These are phyloP conservation scores for Neurospora tetrasperma DNA, from an alignment of 495 filamentous ascomycete species.

Conservation along the genomic window DNA sequence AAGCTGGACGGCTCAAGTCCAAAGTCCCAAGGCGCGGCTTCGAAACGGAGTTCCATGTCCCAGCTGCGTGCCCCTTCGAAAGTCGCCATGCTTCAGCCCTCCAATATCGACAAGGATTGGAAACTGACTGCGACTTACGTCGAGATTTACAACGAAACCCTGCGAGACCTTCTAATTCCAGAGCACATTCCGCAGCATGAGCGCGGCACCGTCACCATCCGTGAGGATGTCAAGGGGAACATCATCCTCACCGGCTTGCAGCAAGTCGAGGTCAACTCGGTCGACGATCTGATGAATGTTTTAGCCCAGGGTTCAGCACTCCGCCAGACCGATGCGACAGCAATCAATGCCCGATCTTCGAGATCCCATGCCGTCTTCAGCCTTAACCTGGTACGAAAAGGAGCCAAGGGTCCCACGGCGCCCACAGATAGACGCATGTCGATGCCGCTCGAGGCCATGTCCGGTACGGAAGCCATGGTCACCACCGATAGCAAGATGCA, in stretches of 20 bases:
- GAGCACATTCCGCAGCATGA: slow-evolving; percentile 61
- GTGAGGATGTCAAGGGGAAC: slow-evolving; percentile 90
- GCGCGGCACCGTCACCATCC: slow-evolving; percentile 67
- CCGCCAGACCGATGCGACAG: slow-evolving; percentile 96
- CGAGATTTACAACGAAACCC: slow-evolving; percentile 97
- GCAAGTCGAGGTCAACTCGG: slow-evolving; percentile 81
- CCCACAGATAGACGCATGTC: slow-evolving; percentile 77
- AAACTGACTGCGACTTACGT: slow-evolving; percentile 93
- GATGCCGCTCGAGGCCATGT: slow-evolving; percentile 73
- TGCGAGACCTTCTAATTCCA: slow-evolving; percentile 81
- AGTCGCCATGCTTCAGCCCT: slow-evolving; percentile 51
- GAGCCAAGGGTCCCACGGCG: slow-evolving; percentile 46
- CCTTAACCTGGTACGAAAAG: slow-evolving; percentile 84
- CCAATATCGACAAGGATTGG: slow-evolving; percentile 68
- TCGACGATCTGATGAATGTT: slow-evolving; percentile 81
- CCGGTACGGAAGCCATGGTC: slow-evolving; percentile 53
- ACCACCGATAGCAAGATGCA: slow-evolving; percentile 97
- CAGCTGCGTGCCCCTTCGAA: slow-evolving; percentile 72
- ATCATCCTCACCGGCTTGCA: slow-evolving; percentile 86
- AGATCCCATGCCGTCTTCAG: slow-evolving; percentile 97
- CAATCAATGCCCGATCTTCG: slow-evolving; percentile 97
- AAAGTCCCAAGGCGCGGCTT: neutral
- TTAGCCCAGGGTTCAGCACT: slow-evolving; percentile 90
- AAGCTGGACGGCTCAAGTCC: slow-evolving; percentile 52
- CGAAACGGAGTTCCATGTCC: slow-evolving; percentile 53